These are phyloP conservation scores for Porpolomopsis calyptriformis DNA, from an alignment of 768 basidiomycete genomes.

Conservation along the genomic window DNA sequence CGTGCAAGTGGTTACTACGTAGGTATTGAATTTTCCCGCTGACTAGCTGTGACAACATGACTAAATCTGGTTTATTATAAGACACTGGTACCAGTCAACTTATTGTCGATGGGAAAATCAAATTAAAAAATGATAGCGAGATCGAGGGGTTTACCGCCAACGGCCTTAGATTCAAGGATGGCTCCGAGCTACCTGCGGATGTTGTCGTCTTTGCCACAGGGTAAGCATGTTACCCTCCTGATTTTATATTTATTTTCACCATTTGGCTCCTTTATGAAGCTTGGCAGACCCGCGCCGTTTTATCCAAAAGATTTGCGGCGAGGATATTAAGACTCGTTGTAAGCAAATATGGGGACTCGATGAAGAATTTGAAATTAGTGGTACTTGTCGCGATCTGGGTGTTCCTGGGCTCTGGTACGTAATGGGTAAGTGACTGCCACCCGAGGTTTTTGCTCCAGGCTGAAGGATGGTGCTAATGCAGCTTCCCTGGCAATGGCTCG, in stretches of 20 bases:
- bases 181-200: conserved; percentile 37
- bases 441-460: background rate
- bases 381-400: conserved; percentile 40
- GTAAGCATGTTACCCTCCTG: conserved; percentile 16
- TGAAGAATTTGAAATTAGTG: conserved; percentile 51
- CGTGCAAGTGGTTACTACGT: conserved; percentile 38
- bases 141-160: conserved; percentile 35
- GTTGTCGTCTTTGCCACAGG: conserved; percentile 53
- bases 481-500: conserved; percentile 52
- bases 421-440: conserved; percentile 31
- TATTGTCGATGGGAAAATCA: conserved; percentile 60
- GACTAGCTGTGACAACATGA: background rate
- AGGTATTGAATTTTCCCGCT: conserved; percentile 20
- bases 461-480: conserved; percentile 10
- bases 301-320: conserved; percentile 36
- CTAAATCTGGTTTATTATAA: conserved; percentile 13
- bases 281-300: conserved; percentile 32
- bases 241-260: background rate
- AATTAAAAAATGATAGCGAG: conserved; percentile 51
- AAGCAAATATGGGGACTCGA: conserved; percentile 52
- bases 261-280: no score
- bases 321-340: conserved; percentile 33
- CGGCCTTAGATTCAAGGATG: conserved; percentile 40
- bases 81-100: conserved; percentile 51
- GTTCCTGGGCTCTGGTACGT: conserved; percentile 48